Evolutionary conservation across 805 yeast genomes (phyloP), one percentile per base, ranked within the genome.

Genomic region (Metschnikowia gelsemii): DNA sequence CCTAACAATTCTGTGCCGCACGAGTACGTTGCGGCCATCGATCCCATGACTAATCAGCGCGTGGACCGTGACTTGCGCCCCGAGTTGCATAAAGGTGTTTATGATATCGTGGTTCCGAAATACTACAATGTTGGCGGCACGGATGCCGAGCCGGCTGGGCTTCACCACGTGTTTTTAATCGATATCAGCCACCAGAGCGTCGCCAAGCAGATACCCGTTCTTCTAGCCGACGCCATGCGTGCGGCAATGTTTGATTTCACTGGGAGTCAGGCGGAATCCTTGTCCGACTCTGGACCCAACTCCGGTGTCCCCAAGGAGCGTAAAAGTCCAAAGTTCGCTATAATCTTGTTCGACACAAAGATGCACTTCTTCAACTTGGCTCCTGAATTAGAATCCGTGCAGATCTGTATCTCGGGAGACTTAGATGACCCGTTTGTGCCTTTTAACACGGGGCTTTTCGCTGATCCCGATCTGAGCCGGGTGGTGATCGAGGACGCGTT

Each of bases 381-480:
- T 13, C 70, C 84, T 1, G 62, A 63, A 2, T 66, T 80, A 25
- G 79, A 78, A 13, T 72, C 77, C 33, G 74, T 88, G 2, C 73
- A 75, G 35, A 73, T 82, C 42, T 70, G 78, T 24, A 69, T 86
- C 7, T 76, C 85, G 17, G 70, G 81, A 8, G 97, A 89, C 55
- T 58, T 87, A 21, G 80, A 76, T 4, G 90, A 84, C 29, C 84
- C 90, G 4, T 88, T 89, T 51, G 66, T 89, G n/a, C 98, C 98
- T 3, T 73, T 89, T 47, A 67, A 67, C 43, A 72, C 72, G 2
- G 96, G 96, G 0, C 63, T 89, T 22, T 89, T 89, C 61, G 95
- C 79, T 6, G 88, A 85, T 49, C 89, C 96, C 1, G 66, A 64
- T 6, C 88, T 82, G 40, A 76, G 88, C 11, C 69, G 79, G 40